A percentile compares a stretch with the other conserved stretches of the same genome.
Evolutionary conservation across 2,329 filamentous ascomycete species (phyloP).

Genomic region (Emericellopsis cladophorae): DNA sequence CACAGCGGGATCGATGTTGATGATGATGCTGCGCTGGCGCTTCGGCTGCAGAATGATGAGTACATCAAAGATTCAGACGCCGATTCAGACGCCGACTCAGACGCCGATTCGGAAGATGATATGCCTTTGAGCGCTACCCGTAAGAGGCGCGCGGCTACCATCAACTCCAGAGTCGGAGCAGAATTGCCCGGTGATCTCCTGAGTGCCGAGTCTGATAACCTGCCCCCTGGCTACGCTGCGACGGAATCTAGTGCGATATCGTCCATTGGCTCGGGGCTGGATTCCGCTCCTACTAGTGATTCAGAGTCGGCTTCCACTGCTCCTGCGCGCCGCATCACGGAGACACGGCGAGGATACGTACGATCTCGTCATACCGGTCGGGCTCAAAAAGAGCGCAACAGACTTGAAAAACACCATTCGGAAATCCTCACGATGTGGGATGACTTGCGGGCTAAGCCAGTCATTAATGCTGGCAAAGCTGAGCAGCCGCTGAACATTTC

Average conservation of each 20-base stretch:
- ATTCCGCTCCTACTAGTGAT: background rate
- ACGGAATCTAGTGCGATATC: too few species aligned
- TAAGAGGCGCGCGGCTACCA: too few species aligned
- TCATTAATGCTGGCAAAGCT: slow-evolving; percentile 42
- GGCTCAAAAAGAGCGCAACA: slow-evolving; percentile 39
- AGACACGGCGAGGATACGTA: slow-evolving; percentile 20
- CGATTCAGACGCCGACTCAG: background rate
- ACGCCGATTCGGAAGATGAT: slow-evolving; percentile 12
- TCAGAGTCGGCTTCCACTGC: background rate
- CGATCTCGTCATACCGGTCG: slow-evolving; percentile 11
- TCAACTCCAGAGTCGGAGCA: slow-evolving; percentile 4
- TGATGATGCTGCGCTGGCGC: slow-evolving; percentile 1
- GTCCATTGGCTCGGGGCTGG: too few species aligned
- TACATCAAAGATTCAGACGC: background rate
- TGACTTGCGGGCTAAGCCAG: slow-evolving; percentile 53
- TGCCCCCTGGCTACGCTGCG: too few species aligned
- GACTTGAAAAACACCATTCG: slow-evolving; percentile 67
- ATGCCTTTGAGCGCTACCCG: slow-evolving; percentile 7
- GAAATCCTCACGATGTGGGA: slow-evolving; percentile 76
- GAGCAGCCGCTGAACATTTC: slow-evolving; percentile 57
- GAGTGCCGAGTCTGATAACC: too few species aligned
- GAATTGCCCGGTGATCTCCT: background rate
- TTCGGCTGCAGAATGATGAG: slow-evolving; percentile 3
- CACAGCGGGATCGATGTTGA: slow-evolving; percentile 1
- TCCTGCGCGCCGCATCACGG: slow-evolving; percentile 7